phyloP scores from a whole-genome alignment of 208 protist genomes.

The Acanthamoeba polyphaga region DNA sequence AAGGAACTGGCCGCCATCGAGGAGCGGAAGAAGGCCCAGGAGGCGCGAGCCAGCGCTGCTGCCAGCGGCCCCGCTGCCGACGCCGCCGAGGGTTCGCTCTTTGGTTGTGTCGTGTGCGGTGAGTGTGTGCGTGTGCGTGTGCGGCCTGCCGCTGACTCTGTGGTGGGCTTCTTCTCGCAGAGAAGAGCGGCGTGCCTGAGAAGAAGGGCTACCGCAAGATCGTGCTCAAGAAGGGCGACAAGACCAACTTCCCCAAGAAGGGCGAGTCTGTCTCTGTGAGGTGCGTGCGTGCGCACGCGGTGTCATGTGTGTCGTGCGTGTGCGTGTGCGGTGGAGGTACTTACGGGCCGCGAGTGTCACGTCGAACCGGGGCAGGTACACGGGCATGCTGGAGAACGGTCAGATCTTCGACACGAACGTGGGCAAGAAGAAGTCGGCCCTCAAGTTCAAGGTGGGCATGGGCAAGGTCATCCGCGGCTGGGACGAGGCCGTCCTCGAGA shows the following conservation, averaged over 20 bases:
- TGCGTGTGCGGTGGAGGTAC: background rate
- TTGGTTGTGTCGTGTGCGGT: background rate
- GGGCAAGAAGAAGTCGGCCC: constrained; percentile 16
- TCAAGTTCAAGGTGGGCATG: constrained; percentile 49
- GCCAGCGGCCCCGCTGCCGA: background rate
- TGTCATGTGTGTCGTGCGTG: background rate
- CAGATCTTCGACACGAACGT: constrained; percentile 43
- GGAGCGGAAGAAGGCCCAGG: constrained; percentile 27
- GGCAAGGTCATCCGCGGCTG: constrained; percentile 26
- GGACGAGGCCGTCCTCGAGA: constrained; percentile 31
- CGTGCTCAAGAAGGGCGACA: constrained; percentile 34
- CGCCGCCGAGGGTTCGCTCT: background rate
- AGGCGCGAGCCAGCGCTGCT: background rate
- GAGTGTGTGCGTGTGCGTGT: background rate
- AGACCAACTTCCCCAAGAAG: constrained; percentile 59
- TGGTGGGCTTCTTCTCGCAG: background rate
- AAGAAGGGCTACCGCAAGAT: constrained; percentile 61
- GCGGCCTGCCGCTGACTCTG: too few species aligned
- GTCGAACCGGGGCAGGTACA: background rate
- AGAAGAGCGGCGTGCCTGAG: constrained; percentile 20
- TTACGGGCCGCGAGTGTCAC: background rate
- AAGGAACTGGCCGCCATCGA: background rate
- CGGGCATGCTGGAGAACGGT: constrained; percentile 47
- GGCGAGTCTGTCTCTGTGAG: constrained; percentile 30
- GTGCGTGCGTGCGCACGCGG: background rate